phyloP scores from a whole-genome alignment of 2,329 filamentous ascomycete genomes.

The Colletotrichum falcatum region DNA sequence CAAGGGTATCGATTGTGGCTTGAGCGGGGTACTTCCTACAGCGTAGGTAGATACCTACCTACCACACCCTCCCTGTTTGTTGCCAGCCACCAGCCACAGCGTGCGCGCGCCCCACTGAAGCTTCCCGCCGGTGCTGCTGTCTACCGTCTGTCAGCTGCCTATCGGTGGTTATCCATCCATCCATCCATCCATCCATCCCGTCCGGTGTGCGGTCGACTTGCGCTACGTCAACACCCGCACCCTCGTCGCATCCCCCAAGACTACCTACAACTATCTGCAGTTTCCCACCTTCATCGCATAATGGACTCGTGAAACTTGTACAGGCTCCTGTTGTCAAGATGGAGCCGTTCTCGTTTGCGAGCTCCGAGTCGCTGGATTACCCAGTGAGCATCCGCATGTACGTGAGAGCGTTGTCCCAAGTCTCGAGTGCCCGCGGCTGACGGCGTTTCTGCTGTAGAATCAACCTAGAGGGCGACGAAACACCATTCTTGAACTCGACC shows the following conservation, averaged over 20 bases:
- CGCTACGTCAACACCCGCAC: slow-evolving; percentile 5
- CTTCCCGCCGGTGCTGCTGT: slow-evolving; percentile 19
- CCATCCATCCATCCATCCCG: not conserved
- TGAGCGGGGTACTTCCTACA: slow-evolving; percentile 12
- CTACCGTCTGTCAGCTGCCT: slow-evolving; percentile 33
- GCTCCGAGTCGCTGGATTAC: slow-evolving; percentile 84
- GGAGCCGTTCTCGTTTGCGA: slow-evolving; percentile 97
- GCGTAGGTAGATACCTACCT: not conserved
- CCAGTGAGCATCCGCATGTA: slow-evolving; percentile 76
- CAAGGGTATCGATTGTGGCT: slow-evolving; percentile 6
- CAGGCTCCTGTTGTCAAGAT: slow-evolving; percentile 59
- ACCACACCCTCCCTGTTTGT: not conserved
- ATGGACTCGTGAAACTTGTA: slow-evolving; percentile 28
- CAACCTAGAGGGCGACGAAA: slow-evolving; percentile 60
- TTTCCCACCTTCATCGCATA: slow-evolving; percentile 12
- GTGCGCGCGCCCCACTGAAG: slow-evolving; percentile 7
- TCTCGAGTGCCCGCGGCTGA: slow-evolving; percentile 10
- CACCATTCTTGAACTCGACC: slow-evolving; percentile 67
- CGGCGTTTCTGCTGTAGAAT: slow-evolving; percentile 50
- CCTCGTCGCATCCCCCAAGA: slow-evolving; percentile 13
- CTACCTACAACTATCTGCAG: slow-evolving; percentile 1
- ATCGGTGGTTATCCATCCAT: not conserved
- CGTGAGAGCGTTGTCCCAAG: slow-evolving; percentile 41
- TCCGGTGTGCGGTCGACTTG: not conserved
- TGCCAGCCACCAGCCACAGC: not conserved